These are phyloP conservation scores for Aristolochia fimbriata DNA, from an alignment of 164 flowering plant genomes.

Conservation along the genomic window DNA sequence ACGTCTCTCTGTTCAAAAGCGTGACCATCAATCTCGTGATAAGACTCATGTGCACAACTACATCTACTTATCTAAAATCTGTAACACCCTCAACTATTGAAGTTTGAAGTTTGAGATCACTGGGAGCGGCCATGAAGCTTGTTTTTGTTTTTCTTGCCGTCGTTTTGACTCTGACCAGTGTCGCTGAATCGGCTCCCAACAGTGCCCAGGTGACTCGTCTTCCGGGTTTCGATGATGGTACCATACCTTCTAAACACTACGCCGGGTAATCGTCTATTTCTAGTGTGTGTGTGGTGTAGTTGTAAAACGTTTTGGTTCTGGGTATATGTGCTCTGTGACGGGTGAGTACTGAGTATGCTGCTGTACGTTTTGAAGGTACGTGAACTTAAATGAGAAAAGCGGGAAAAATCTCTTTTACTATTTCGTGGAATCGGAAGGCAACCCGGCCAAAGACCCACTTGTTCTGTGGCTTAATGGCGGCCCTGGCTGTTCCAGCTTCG, in stretches of 20 bases:
- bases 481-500: conserved; percentile 97
- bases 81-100: too few species aligned
- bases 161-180: too few species aligned
- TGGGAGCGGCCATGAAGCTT: not conserved
- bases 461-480: conserved; percentile 99
- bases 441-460: conserved; percentile 65
- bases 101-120: too few species aligned
- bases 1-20: too few species aligned
- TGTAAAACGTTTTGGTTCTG: too few species aligned
- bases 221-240: conserved; percentile 65
- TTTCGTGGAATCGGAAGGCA: conserved; percentile 67
- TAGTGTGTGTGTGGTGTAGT: too few species aligned
- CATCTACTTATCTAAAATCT: too few species aligned
- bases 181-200: conserved; percentile 42
- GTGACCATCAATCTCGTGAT: too few species aligned
- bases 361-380: conserved; percentile 46
- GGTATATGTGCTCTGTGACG: too few species aligned
- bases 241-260: conserved; percentile 78
- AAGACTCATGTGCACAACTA: too few species aligned
- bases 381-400: conserved; percentile 47
- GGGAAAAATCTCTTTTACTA: conserved; percentile 74
- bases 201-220: conserved; percentile 40
- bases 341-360: not conserved
- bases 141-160: not conserved
- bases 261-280: conserved; percentile 63